Evolutionary conservation across 352 stramenopile genomes (phyloP), one percentile per base, ranked within the genome.

Genomic region (Sclerospora graminicola): DNA sequence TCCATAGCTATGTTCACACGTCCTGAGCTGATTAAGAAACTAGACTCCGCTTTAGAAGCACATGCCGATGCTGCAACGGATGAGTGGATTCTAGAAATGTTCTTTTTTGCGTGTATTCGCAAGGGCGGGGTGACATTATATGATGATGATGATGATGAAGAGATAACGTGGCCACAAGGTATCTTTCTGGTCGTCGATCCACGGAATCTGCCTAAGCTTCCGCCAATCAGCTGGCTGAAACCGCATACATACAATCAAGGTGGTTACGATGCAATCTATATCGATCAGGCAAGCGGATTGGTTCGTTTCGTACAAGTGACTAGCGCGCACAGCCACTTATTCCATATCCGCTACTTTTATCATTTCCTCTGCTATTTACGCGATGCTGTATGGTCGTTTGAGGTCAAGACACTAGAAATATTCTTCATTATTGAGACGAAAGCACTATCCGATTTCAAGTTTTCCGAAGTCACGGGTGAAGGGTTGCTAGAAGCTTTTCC

Each of bases 81-180:
- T 26, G 31, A 35, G 32, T 57, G 50, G 50, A 52, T 45, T 29
- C 23, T 57, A 23, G 42, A 48, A 16, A 27, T 52, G 7, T n/a
- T 34, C 1, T 57, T 53, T n/a, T 57, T 51, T 20, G 24, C 37
- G n/a, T n/a, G 10, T 48, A n/a, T 44, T 30, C 52, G 44, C 50
- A 28, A 28, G 40, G 46, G 9, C 19, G 24, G 9, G 23, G 36
- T 36, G 4, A 48, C 14, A 11, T 10, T n/a, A 16, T 40, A 3
- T 26, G 21, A 26, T 26, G 36, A 44, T 5, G 37, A 52, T 23
- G 32, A 36, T 26, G 36, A 44, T 5, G 37, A 52, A 16, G 32
- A 36, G 49, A 31, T 15, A 51, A 52, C n/a, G 0, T 52, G 31
- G 42, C 27, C 0, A 28, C 6, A 19, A 48, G 49, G 49, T 0